Conservation (phyloP, 129 eudicot species). For the Sambucus nigra region DNA sequence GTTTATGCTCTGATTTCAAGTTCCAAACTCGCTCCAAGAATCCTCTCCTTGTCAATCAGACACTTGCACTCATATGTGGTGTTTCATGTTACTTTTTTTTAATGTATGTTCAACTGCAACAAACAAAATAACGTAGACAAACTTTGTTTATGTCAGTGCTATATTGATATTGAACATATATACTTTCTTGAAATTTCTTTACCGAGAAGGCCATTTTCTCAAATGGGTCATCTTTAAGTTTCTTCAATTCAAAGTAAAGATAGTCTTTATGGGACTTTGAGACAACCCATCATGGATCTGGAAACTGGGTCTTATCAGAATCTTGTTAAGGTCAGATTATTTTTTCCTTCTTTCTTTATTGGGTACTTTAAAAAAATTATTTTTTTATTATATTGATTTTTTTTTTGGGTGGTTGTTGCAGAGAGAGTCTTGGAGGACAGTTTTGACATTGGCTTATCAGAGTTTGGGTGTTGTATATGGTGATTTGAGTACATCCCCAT, state of each 20-base stretch:
- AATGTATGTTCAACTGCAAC: constrained; percentile 28
- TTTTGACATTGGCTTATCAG: too few species aligned
- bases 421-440: too few species aligned
- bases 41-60: neutral
- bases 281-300: constrained; percentile 55
- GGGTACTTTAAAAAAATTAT: neutral
- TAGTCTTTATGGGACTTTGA: constrained; percentile 28
- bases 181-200: constrained; percentile 24
- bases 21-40: too few species aligned
- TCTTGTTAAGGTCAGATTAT: constrained; percentile 35
- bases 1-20: too few species aligned
- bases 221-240: constrained; percentile 23
- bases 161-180: too few species aligned
- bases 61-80: neutral
- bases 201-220: constrained; percentile 23
- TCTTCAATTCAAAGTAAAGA: constrained; percentile 20
- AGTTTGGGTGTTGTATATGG: constrained; percentile 97
- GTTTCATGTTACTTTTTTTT: constrained; percentile 4
- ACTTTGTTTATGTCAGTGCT: too few species aligned
- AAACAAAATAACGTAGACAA: too few species aligned
- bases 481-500: too few species aligned
- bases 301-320: constrained; percentile 52
- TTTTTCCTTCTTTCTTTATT: neutral
- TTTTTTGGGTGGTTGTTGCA: too few species aligned
- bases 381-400: too few species aligned